Evolutionary conservation across 192 early-diverging fungal genomes (phyloP).

Genomic region (Gaertneriomyces sp.): DNA sequence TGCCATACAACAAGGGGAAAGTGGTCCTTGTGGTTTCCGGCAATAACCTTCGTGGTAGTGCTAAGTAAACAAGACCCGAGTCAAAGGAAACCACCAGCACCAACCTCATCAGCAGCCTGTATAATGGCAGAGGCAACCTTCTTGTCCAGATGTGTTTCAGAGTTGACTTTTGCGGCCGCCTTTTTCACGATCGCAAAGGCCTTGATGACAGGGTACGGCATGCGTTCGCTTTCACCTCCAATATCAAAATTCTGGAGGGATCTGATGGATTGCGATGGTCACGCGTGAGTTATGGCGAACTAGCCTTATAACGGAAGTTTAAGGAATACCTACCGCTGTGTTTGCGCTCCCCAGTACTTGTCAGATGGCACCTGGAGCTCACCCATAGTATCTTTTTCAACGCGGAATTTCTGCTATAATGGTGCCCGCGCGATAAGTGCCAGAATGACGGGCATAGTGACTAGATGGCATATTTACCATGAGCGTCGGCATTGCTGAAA

Average conservation of each 20-base stretch:
- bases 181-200: slow-evolving; percentile 95
- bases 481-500: too few species aligned
- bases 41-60: slow-evolving; percentile 63
- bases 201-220: slow-evolving; percentile 93
- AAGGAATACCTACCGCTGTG: slow-evolving; percentile 66
- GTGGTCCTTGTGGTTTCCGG: slow-evolving; percentile 87
- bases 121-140: slow-evolving; percentile 84
- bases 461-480: too few species aligned
- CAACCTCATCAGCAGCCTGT: slow-evolving; percentile 81
- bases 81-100: neutral
- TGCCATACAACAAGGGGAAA: slow-evolving; percentile 98
- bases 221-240: slow-evolving; percentile 84
- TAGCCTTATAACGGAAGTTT: neutral
- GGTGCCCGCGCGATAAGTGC: too few species aligned
- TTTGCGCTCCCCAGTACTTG: slow-evolving; percentile 97
- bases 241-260: slow-evolving; percentile 98
- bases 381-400: slow-evolving; percentile 82
- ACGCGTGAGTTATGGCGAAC: neutral
- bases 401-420: slow-evolving; percentile 26
- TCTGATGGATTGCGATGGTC: slow-evolving; percentile 77
- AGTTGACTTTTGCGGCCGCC: slow-evolving; percentile 92
- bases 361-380: slow-evolving; percentile 92
- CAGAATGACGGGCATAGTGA: too few species aligned
- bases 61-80: neutral
- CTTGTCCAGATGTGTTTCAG: slow-evolving; percentile 79